Evolutionary conservation across 2,329 filamentous ascomycete species (phyloP).

Genomic region (Penicillium olsonii): DNA sequence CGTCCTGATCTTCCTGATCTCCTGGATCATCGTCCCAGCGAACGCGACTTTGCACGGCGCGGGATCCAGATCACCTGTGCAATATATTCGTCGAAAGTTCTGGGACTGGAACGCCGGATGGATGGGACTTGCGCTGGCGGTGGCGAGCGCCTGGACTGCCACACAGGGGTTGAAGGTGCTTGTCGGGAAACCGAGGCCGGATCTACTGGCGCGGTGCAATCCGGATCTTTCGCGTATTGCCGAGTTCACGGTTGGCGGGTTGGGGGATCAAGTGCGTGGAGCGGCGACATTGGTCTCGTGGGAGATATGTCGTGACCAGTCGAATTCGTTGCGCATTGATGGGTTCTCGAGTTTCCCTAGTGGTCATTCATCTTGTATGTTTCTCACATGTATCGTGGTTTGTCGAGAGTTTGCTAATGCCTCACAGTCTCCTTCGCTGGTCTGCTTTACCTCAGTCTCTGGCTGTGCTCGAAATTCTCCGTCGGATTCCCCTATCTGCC

Average conservation of each 20-base stretch:
- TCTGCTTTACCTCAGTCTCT: constrained; percentile 81
- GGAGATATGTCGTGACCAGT: constrained; percentile 68
- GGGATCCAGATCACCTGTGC: constrained; percentile 50
- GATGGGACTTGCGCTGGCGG: constrained; percentile 75
- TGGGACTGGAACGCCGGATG: constrained; percentile 89
- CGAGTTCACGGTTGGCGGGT: constrained; percentile 64
- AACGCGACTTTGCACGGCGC: constrained; percentile 59
- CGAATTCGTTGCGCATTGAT: constrained; percentile 65
- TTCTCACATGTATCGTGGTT: background rate
- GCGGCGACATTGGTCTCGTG: constrained; percentile 72
- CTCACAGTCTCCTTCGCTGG: constrained; percentile 69
- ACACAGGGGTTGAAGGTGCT: constrained; percentile 82
- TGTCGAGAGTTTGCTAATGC: background rate
- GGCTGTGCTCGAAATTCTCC: constrained; percentile 66
- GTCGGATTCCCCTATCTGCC: constrained; percentile 48
- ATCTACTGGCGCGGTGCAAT: constrained; percentile 69
- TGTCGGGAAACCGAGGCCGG: constrained; percentile 65
- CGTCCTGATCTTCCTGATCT: constrained; percentile 67
- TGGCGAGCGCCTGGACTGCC: constrained; percentile 74
- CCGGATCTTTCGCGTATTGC: constrained; percentile 69
- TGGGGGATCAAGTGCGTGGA: constrained; percentile 52
- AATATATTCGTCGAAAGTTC: constrained; percentile 77
- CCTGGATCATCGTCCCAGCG: constrained; percentile 70
- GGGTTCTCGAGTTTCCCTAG: constrained; percentile 84
- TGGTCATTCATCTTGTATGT: constrained; percentile 69